Evolutionary conservation across 139 green algal genomes (phyloP).

Genomic region (Chlorella sorokiniana): DNA sequence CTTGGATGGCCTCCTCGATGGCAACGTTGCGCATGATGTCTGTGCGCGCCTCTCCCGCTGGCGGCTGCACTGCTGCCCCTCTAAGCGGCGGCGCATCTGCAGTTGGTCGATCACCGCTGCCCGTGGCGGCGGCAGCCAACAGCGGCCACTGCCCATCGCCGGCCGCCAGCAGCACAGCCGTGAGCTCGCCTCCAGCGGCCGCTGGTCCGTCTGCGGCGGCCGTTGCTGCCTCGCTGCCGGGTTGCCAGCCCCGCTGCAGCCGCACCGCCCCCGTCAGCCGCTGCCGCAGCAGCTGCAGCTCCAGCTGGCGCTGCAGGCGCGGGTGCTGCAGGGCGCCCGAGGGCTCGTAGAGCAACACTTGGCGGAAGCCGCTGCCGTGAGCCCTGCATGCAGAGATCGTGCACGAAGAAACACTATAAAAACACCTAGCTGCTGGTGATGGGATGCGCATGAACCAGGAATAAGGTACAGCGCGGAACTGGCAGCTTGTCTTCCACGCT

Average conservation of each 20-base stretch:
- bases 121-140: neutral
- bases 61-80: neutral
- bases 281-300: slow-evolving; percentile 23
- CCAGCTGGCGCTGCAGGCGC: slow-evolving; percentile 6
- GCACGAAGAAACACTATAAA: neutral
- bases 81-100: too few relatives aligned
- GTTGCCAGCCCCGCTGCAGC: slow-evolving; percentile 9
- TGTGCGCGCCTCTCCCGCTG: neutral
- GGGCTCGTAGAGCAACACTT: slow-evolving; percentile 36
- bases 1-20: slow-evolving; percentile 8
- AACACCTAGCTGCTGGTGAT: neutral
- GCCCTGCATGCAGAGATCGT: slow-evolving; percentile 8
- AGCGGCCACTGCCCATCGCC: slow-evolving; percentile 31
- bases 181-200: neutral
- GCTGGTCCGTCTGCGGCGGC: neutral
- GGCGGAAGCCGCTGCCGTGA: neutral
- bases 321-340: neutral
- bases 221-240: neutral
- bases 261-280: neutral
- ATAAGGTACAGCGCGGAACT: too few relatives aligned
- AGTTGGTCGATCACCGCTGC: neutral
- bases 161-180: slow-evolving; percentile 29
- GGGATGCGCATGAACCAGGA: neutral
- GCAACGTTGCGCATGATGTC: neutral
- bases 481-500: neutral